A percentile compares a stretch with the other conserved stretches of the same genome.
Evolutionary conservation across 2,329 filamentous ascomycete species (phyloP).

Genomic region (Nothomitra cinnamomea): DNA sequence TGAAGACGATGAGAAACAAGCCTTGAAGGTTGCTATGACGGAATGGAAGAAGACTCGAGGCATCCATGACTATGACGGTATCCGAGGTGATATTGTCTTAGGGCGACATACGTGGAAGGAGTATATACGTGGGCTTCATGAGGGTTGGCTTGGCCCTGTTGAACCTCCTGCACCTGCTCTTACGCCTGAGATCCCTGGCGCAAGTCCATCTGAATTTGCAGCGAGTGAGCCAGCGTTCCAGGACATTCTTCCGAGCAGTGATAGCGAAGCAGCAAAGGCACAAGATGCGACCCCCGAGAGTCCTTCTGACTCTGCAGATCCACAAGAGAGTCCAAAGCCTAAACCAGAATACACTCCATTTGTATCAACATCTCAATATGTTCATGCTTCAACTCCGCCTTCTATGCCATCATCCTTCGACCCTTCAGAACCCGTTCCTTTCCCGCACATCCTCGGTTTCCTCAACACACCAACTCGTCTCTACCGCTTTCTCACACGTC

Average conservation of each 20-base stretch:
- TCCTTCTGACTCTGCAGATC: constrained; percentile 30
- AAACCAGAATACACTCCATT: constrained; percentile 44
- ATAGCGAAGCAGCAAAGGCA: constrained; percentile 28
- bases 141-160: constrained; percentile 86
- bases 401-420: constrained; percentile 54
- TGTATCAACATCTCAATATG: constrained; percentile 57
- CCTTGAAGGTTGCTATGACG: constrained; percentile 44
- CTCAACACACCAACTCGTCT: constrained; percentile 74
- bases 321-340: constrained; percentile 17
- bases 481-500: constrained; percentile 72
- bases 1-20: constrained; percentile 28
- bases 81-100: constrained; percentile 72
- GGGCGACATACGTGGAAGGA: constrained; percentile 95
- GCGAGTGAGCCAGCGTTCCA: neutral
- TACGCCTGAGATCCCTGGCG: constrained; percentile 12
- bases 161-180: constrained; percentile 34
- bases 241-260: neutral
- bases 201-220: neutral
- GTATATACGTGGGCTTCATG: constrained; percentile 81
- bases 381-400: constrained; percentile 43
- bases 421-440: constrained; percentile 53
- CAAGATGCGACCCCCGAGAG: constrained; percentile 28
- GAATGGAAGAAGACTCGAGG: constrained; percentile 47
- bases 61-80: constrained; percentile 53
- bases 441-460: constrained; percentile 88